Conservation (phyloP, 2,329 filamentous ascomycete genomes). For the Phialophora verrucosa region DNA sequence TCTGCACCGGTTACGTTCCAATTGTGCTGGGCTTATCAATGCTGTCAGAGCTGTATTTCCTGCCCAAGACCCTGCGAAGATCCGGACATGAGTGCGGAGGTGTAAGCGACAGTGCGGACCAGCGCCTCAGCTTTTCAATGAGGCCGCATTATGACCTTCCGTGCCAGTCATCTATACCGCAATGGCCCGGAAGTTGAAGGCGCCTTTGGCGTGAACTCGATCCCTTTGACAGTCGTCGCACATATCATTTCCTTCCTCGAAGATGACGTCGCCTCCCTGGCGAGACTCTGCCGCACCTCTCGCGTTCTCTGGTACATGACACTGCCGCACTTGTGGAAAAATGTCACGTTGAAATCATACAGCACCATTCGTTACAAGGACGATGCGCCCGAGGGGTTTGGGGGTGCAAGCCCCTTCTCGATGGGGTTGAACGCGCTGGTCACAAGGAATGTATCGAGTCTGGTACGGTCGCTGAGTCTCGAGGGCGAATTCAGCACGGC, state of each 20-base stretch:
- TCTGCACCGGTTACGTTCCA: background rate
- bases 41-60: background rate
- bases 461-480: slow-evolving; percentile 60
- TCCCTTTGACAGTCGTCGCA: slow-evolving; percentile 65
- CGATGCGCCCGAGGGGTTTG: slow-evolving; percentile 65
- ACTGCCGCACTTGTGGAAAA: slow-evolving; percentile 64
- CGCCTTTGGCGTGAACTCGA: slow-evolving; percentile 37
- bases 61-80: background rate
- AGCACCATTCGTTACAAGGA: slow-evolving; percentile 62
- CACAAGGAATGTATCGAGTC: slow-evolving; percentile 58
- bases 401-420: slow-evolving; percentile 66
- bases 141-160: slow-evolving; percentile 32
- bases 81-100: background rate
- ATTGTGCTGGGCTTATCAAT: background rate
- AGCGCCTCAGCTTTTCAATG: slow-evolving; percentile 18
- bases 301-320: slow-evolving; percentile 69
- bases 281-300: slow-evolving; percentile 64
- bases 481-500: slow-evolving; percentile 59
- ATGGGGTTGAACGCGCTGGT: slow-evolving; percentile 69
- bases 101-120: background rate
- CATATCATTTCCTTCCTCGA: slow-evolving; percentile 63
- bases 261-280: slow-evolving; percentile 63
- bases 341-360: slow-evolving; percentile 63
- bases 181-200: slow-evolving; percentile 35
- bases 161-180: slow-evolving; percentile 29